Percentiles rank a stretch among this genome's conserved stretches.
phyloP scores from a whole-genome alignment of 2,329 filamentous ascomycete species.

The Raffaelea arxii region DNA sequence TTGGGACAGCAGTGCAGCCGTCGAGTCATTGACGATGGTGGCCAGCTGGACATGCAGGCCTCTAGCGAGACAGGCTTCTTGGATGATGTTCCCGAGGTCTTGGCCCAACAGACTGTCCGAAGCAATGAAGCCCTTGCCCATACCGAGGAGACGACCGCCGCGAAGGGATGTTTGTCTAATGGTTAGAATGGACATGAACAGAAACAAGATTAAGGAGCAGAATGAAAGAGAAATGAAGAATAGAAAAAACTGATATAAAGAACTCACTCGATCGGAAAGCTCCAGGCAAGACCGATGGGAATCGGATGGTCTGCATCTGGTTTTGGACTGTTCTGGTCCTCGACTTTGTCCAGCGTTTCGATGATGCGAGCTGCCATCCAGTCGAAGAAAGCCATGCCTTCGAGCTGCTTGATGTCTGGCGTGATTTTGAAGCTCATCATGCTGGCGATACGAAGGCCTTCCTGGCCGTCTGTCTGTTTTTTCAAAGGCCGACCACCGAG shows the following conservation, averaged over 20 bases:
- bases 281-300: constrained; percentile 56
- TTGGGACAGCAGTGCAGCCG: constrained; percentile 55
- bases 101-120: constrained; percentile 47
- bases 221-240: background rate
- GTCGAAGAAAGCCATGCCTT: constrained; percentile 53
- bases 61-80: constrained; percentile 38
- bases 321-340: constrained; percentile 18
- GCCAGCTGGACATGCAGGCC: constrained; percentile 46
- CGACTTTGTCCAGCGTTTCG: constrained; percentile 41
- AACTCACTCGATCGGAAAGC: constrained; percentile 59
- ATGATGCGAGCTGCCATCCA: constrained; percentile 56
- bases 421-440: constrained; percentile 48
- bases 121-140: constrained; percentile 59
- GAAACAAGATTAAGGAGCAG: background rate
- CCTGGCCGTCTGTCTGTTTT: constrained; percentile 25
- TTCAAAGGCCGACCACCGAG: constrained; percentile 38
- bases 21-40: constrained; percentile 58
- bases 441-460: constrained; percentile 35
- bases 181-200: background rate
- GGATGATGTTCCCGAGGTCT: constrained; percentile 50
- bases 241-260: background rate
- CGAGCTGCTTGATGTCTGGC: constrained; percentile 42
- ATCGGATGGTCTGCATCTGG: constrained; percentile 32
- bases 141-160: constrained; percentile 47
- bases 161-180: constrained; percentile 54